Evolutionary conservation across 1,139 yeast species (phyloP), one percentile per base, ranked within the genome.

Genomic region (Hansenula lynferdii): DNA sequence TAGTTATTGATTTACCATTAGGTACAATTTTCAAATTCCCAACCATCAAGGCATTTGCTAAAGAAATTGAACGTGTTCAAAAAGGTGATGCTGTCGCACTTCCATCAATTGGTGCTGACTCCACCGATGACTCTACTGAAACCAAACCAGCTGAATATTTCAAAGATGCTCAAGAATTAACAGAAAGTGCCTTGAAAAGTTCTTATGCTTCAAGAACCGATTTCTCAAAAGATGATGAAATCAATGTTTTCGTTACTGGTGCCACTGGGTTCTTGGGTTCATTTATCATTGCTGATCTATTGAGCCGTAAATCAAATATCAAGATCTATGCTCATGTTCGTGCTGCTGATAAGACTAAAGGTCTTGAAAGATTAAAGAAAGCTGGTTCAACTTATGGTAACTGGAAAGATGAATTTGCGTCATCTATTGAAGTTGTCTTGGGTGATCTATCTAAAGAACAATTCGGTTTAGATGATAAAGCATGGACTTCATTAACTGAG

Each of bases 191-290:
- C 33, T 71, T 92, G 43, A 64, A 68, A 35, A 36, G 62, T 1
- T 47, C 63, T 0, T 79, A 74, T 49, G 43, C 59, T 19, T 57
- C 74, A 3, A 65, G 70, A 25, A 40, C 53, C 5, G 45, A 53
- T 1, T 47, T 67, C 1, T 55, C 72, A 5, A 57, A 65, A 35
- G 48, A 67, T 7, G 57, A 48, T 0, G 59, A 61, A 18, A 55
- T 84, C 35, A 83, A 79, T 47, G 85, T 89, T 1, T 87, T 94
- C 53, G 77, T 94, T 32, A 94, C 99, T 19, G 98, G 99, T 57
- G 87, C 82, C 26, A 94, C 98, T 28, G 99, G 99, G 3, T 94
- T 92, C 75, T 67, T 94, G 49, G 99, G 99, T 24, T 80, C 96
- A 1, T 92, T 84, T 57, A 80, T 92, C 41, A 62, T 90, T 36